Evolutionary conservation across 352 stramenopile genomes (phyloP).

Genomic region (Phytophthora pinifolia): DNA sequence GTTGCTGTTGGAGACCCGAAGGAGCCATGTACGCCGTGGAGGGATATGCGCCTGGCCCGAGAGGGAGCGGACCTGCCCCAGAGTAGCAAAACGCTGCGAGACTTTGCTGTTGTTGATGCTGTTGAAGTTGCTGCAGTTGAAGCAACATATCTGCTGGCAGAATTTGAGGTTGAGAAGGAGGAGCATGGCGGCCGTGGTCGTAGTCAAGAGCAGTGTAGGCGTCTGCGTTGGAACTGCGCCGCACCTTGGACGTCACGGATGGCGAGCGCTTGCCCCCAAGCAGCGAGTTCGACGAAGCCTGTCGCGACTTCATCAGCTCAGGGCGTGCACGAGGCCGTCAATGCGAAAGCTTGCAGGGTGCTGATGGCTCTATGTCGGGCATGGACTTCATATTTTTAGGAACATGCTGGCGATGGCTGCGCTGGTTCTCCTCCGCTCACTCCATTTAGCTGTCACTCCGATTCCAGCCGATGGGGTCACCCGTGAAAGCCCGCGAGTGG

Average conservation of each 20-base stretch:
- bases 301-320: constrained; percentile 9
- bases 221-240: constrained; percentile 14
- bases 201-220: constrained; percentile 20
- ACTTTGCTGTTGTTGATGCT: constrained; percentile 43
- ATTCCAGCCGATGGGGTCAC: constrained; percentile 50
- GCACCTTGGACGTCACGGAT: constrained; percentile 19
- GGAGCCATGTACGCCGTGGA: constrained; percentile 13
- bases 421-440: constrained; percentile 1
- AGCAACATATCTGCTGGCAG: constrained; percentile 42
- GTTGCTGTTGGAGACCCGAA: constrained; percentile 15
- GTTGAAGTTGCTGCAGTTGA: constrained; percentile 52
- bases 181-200: constrained; percentile 12
- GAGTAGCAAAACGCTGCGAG: constrained; percentile 42
- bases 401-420: not conserved
- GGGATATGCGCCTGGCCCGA: constrained; percentile 18
- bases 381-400: constrained; percentile 11
- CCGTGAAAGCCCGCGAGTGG: constrained; percentile 79
- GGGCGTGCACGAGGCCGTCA: too few relatives aligned
- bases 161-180: constrained; percentile 20
- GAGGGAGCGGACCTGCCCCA: constrained; percentile 9
- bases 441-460: constrained; percentile 19
- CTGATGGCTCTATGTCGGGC: not conserved
- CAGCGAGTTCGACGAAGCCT: constrained; percentile 23
- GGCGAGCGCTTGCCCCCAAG: constrained; percentile 21
- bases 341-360: not conserved